These are phyloP conservation scores for Immersiporthe knoxdaviesiana DNA, from an alignment of 2,329 filamentous ascomycete species.

Conservation along the genomic window DNA sequence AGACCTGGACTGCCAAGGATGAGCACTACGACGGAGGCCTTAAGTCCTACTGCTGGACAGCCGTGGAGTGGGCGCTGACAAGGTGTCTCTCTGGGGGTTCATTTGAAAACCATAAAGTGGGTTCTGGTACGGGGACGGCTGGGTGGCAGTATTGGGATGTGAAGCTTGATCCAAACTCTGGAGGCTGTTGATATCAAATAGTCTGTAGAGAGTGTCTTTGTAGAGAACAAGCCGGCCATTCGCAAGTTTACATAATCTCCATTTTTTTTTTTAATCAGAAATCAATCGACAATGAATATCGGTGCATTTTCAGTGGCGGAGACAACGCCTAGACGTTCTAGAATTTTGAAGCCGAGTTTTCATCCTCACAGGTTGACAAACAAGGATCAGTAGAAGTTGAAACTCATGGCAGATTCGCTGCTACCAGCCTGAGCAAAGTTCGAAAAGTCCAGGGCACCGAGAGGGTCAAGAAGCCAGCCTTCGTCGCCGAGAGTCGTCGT, in stretches of 20 bases:
- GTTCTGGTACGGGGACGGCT: neutral
- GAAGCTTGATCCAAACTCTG: slow-evolving; percentile 18
- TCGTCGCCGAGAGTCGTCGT: slow-evolving; percentile 14
- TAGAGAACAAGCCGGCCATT: neutral
- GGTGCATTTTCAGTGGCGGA: neutral
- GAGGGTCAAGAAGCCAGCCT: slow-evolving; percentile 30
- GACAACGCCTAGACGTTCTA: neutral
- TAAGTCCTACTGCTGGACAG: slow-evolving; percentile 10
- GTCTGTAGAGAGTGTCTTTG: neutral
- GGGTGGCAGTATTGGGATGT: slow-evolving; percentile 18
- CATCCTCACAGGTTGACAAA: neutral
- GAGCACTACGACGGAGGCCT: slow-evolving; percentile 4
- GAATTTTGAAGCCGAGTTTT: neutral
- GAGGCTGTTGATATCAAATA: slow-evolving; percentile 1
- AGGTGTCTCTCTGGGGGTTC: neutral
- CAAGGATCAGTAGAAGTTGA: slow-evolving; percentile 21
- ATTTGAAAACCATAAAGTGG: slow-evolving; percentile 12
- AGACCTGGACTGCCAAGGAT: slow-evolving; percentile 4
- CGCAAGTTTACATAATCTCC: neutral
- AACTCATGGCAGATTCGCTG: slow-evolving; percentile 27
- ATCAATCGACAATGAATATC: neutral
- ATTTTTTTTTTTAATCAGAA: neutral
- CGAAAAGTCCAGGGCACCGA: slow-evolving; percentile 31
- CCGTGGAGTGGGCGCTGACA: slow-evolving; percentile 12
- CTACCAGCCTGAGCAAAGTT: slow-evolving; percentile 32